phyloP scores from a whole-genome alignment of 2,329 filamentous ascomycete species.

The Atkinsonella texensis region DNA sequence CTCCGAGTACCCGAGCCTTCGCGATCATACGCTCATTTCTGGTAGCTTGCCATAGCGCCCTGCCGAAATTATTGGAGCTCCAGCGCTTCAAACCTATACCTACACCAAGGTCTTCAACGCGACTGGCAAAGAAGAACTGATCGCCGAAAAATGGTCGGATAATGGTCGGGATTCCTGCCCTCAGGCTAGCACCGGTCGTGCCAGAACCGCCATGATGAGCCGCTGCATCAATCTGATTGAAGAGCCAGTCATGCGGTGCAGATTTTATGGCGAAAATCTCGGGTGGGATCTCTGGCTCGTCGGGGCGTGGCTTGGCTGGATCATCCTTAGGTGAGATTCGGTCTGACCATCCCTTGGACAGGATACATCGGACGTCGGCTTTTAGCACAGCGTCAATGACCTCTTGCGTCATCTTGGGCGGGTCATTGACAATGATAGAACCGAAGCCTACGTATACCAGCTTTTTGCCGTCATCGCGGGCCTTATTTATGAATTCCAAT shows the following conservation, averaged over 20 bases:
- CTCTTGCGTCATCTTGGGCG: slow-evolving; percentile 78
- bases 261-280: slow-evolving; percentile 83
- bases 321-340: slow-evolving; percentile 43
- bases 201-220: slow-evolving; percentile 92
- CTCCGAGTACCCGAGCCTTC: slow-evolving; percentile 71
- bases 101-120: slow-evolving; percentile 87
- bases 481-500: slow-evolving; percentile 69
- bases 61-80: slow-evolving; percentile 73
- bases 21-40: slow-evolving; percentile 84
- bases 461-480: slow-evolving; percentile 72
- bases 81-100: slow-evolving; percentile 82
- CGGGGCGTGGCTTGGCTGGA: slow-evolving; percentile 36
- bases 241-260: slow-evolving; percentile 94
- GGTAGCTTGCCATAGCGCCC: slow-evolving; percentile 83
- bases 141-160: slow-evolving; percentile 97
- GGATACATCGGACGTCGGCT: slow-evolving; percentile 84
- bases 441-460: slow-evolving; percentile 96
- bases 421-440: slow-evolving; percentile 87
- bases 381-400: slow-evolving; percentile 84
- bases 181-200: slow-evolving; percentile 84
- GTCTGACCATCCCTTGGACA: slow-evolving; percentile 97
- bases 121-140: slow-evolving; percentile 86
- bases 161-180: slow-evolving; percentile 86
- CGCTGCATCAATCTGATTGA: slow-evolving; percentile 83
- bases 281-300: slow-evolving; percentile 54